Evolutionary conservation across 768 basidiomycete species (phyloP).

Genomic region (Boletus insuetus): DNA sequence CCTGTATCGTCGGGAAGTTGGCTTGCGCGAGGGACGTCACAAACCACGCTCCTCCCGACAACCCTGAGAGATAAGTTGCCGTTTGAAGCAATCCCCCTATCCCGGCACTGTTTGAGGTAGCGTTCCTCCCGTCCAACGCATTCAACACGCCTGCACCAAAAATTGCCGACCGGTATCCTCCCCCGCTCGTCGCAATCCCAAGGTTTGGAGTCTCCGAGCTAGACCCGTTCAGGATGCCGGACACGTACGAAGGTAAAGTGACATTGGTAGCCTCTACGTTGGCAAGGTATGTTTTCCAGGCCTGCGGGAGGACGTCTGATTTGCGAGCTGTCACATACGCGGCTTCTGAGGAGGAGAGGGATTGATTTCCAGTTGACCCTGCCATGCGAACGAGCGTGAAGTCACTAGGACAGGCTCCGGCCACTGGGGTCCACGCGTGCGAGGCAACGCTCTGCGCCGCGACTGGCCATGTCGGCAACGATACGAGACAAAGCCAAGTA

Average conservation of each 20-base stretch:
- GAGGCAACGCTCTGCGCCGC: slow-evolving; percentile 24
- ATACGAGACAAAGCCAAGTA: slow-evolving; percentile 9
- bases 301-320: slow-evolving; percentile 33
- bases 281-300: slow-evolving; percentile 39
- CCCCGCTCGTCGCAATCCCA: slow-evolving; percentile 53
- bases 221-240: slow-evolving; percentile 23
- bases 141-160: slow-evolving; percentile 50
- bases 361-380: slow-evolving; percentile 24
- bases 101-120: slow-evolving; percentile 38
- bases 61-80: slow-evolving; percentile 49
- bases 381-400: slow-evolving; percentile 29
- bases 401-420: slow-evolving; percentile 13
- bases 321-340: slow-evolving; percentile 35
- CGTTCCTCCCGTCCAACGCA: slow-evolving; percentile 48
- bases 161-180: slow-evolving; percentile 53
- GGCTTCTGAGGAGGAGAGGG: slow-evolving; percentile 35
- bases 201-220: slow-evolving; percentile 32
- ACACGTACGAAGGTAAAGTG: slow-evolving; percentile 34
- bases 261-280: slow-evolving; percentile 33
- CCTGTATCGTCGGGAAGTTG: slow-evolving; percentile 38
- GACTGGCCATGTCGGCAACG: slow-evolving; percentile 1
- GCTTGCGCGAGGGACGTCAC: slow-evolving; percentile 39
- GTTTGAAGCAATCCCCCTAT: slow-evolving; percentile 51
- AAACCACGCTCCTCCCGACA: slow-evolving; percentile 44
- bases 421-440: slow-evolving; percentile 19